These are phyloP conservation scores for Tephrocybe sp. DNA, from an alignment of 768 basidiomycete species.

Conservation along the genomic window DNA sequence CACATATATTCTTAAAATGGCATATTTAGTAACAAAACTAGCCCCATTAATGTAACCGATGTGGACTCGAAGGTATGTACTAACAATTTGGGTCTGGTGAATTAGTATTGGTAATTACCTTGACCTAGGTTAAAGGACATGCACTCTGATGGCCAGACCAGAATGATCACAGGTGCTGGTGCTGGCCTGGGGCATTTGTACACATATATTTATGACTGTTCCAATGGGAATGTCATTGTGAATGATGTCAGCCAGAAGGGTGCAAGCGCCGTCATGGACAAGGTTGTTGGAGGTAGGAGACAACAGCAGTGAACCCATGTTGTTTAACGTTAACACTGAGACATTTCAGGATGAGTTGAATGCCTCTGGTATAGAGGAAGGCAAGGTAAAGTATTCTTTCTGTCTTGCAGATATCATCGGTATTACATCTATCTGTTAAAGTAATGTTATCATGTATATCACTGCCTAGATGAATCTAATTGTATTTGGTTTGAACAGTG, in stretches of 20 bases:
- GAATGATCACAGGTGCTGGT: constrained; percentile 93
- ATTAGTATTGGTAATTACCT: not conserved
- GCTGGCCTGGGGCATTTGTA: constrained; percentile 93
- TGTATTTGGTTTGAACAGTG: too few relatives aligned
- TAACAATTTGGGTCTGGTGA: not conserved
- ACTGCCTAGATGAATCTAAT: too few relatives aligned
- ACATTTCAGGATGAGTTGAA: too few relatives aligned
- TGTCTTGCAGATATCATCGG: too few relatives aligned
- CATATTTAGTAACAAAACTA: too few relatives aligned
- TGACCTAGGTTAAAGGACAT: constrained; percentile 53
- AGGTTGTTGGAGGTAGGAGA: constrained; percentile 71
- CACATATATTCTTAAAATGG: too few relatives aligned
- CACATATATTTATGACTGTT: constrained; percentile 85
- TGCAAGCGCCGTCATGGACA: constrained; percentile 82
- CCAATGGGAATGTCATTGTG: constrained; percentile 96
- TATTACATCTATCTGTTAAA: too few relatives aligned
- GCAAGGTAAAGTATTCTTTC: too few relatives aligned
- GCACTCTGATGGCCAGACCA: constrained; percentile 86
- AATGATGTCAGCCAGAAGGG: constrained; percentile 92
- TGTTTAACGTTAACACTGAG: too few relatives aligned
- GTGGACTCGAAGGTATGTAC: constrained; percentile 50
- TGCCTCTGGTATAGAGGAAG: too few relatives aligned
- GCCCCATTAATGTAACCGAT: constrained; percentile 68
- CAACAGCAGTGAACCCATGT: too few relatives aligned
- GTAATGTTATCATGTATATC: too few relatives aligned